A percentile compares a stretch with the other conserved stretches of the same genome.
These are phyloP conservation scores for Pugionium cornutum DNA, from an alignment of 345 rosid species.

Conservation along the genomic window DNA sequence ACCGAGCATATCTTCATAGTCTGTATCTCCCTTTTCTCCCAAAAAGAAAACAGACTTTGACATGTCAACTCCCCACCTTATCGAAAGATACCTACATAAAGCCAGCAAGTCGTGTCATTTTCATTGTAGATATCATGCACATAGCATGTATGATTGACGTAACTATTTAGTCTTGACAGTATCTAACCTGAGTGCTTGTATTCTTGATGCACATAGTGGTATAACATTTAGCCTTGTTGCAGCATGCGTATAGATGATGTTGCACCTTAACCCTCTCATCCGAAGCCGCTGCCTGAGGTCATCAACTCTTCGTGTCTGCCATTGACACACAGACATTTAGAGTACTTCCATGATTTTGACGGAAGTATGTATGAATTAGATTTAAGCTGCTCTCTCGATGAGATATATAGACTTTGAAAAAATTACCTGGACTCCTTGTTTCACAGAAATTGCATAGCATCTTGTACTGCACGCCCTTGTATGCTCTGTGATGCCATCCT, in stretches of 20 bases:
- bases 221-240: conserved; percentile 69
- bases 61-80: conserved; percentile 77
- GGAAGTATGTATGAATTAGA: conserved; percentile 8
- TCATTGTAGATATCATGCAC: background rate
- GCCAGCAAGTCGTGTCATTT: conserved; percentile 21
- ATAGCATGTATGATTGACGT: conserved; percentile 13
- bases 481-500: conserved; percentile 53
- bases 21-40: conserved; percentile 88
- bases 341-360: conserved; percentile 13
- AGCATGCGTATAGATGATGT: conserved; percentile 58
- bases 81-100: conserved; percentile 71
- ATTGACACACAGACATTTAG: conserved; percentile 28
- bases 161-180: conserved; percentile 6
- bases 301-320: conserved; percentile 63
- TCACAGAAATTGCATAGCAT: conserved; percentile 64
- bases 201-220: conserved; percentile 81
- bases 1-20: conserved; percentile 63
- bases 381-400: conserved; percentile 1
- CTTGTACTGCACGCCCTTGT: conserved; percentile 54
- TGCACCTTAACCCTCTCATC: conserved; percentile 85
- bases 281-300: conserved; percentile 77
- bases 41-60: conserved; percentile 59
- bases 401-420: background rate
- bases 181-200: conserved; percentile 76
- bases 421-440: conserved; percentile 66